Evolutionary conservation across 169 alveolate genomes (phyloP), one percentile per base, ranked within the genome.

Genomic region (Theileria orientalis): DNA sequence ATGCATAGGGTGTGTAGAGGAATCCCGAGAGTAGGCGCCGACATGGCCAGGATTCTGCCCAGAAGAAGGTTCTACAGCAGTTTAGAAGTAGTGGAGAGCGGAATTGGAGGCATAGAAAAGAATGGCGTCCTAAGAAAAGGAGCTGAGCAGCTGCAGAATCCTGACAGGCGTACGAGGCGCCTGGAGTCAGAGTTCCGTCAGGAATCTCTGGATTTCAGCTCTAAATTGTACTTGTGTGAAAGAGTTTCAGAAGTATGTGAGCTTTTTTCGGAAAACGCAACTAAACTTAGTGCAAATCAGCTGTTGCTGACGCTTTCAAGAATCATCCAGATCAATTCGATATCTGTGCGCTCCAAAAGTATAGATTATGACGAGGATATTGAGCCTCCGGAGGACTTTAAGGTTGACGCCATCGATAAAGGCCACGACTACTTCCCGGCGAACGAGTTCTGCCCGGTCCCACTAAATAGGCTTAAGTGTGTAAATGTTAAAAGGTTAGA

Each of bases 201-300:
- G 32, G 42, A 56, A 29, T 21, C 37, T 2, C 21, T 66, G 8
- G 75, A 57, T 42, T 46, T 61, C 27, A 33, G 16, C 0, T 0
- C 42, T 0, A 16, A 35, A 11, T n/a, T 77, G 41, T 44, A 27
- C 5, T 41, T 62, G 1, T 77, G 86, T 46, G 57, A 40, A 13
- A 77, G 59, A 7, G 57, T 62, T 35, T 40, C 52, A n/a, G 87
- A 79, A 37, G 78, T 79, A 16, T 69, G 87, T 51, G 42, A 35
- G 3, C 25, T 72, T 8, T 79, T 70, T 52, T 0, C 44, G 13
- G 66, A 71, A 37, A 49, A 23, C n/a, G 44, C 75, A 2, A n/a
- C 32, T 29, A 37, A 49, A 7, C 54, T 61, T 47, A 46, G 47
- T 37, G 72, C 87, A 1, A 30, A 25, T 13, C 77, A 79, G 27